Base-by-base conservation (phyloP, 805 yeast species). In the Candida khao-thaluensis region DNA sequence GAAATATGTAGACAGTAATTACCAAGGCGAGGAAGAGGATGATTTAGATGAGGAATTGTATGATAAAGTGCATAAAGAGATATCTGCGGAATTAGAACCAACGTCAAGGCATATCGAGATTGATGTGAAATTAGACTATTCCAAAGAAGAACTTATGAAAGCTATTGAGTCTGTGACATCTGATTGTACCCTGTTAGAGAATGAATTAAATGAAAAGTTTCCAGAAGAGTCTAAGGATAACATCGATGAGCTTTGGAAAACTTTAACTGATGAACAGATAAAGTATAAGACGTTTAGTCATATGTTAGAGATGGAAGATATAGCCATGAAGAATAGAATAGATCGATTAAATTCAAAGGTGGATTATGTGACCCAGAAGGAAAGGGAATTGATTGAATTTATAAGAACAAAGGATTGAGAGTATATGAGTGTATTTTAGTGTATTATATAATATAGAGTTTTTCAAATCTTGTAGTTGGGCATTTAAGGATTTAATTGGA, bases 31-130 rank as follows among this genome's bases (percentile, higher is more conserved):
- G 20, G 37, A 53, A 5, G 26, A 58, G 5, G 56, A 57, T n/a
- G 69, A 60, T 40, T 33, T 69, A 14, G 68, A 63, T 30, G 65
- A 58, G 22, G 63, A 54, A 6, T 8, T 15, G 6, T 41, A 39
- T 18, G 33, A 39, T 5, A 29, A 33, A n/a, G 42, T 39, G 14
- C 34, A 33, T 16, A 14, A 20, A 12, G 37, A 38, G 24, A 33
- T 38, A 5, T 14, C 26, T n/a, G 24, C 17, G 17, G 17, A 5
- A 6, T 11, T 36, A 14, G 21, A 21, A 6, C 29, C 25, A 17
- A 21, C 14, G 7, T 6, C 14, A 30, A 3, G 16, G 11, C 17
- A 18, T 15, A 14, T 15, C 4, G 17, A 34, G 6, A 15, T 28
- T 16, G 12, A 23, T 8, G n/a, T 30, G 2, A 24, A 30, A n/a